A percentile compares a stretch with the other conserved stretches of the same genome.
phyloP scores from a whole-genome alignment of 148 eudicot species.

The Arbutus unedo region DNA sequence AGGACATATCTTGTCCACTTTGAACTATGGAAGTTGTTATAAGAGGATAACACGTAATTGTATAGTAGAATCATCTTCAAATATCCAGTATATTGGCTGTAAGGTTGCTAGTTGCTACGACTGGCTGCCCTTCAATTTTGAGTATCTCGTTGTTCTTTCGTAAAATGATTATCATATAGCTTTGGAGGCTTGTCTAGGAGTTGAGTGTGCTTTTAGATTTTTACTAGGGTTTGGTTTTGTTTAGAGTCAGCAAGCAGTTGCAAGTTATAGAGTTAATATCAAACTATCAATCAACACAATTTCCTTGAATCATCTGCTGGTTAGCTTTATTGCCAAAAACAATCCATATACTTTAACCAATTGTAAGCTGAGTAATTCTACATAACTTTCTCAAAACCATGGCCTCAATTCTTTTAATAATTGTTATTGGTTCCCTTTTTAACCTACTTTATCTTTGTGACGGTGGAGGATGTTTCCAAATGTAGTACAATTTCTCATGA shows the following conservation, averaged over 20 bases:
- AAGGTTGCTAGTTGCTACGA: neutral
- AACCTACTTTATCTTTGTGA: neutral
- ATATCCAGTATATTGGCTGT: neutral
- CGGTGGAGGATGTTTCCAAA: neutral
- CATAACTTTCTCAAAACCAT: neutral
- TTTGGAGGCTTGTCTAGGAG: slow-evolving; percentile 1
- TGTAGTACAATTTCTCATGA: neutral
- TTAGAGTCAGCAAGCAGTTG: neutral
- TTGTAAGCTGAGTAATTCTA: neutral
- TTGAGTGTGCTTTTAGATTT: neutral
- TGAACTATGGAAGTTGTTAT: neutral
- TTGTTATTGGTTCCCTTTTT: neutral
- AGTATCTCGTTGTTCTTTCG: neutral
- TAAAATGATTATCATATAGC: neutral
- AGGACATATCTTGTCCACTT: neutral
- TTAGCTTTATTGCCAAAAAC: neutral
- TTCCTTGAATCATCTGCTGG: neutral
- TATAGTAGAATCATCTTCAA: neutral
- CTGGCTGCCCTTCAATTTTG: neutral
- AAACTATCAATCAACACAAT: neutral
- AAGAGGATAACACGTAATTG: neutral
- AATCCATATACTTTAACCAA: neutral
- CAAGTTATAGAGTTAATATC: neutral
- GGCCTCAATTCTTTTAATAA: neutral
- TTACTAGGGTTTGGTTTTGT: neutral